Base-by-base conservation (phyloP, 2,329 filamentous ascomycete species). In the Neofusicoccum cordaticola region DNA sequence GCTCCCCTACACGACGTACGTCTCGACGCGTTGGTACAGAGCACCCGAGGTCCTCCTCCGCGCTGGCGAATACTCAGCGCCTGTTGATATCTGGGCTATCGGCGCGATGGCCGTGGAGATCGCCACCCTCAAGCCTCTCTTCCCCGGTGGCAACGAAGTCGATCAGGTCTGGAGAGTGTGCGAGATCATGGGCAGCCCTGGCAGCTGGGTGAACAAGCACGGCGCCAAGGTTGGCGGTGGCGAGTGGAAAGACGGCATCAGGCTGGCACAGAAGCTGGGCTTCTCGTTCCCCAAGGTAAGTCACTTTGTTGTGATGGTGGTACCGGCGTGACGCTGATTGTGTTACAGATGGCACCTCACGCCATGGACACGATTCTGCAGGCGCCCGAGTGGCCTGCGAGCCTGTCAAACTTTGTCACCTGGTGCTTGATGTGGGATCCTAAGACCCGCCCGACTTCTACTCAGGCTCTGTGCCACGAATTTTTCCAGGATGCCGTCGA, bases 361-460 rank as follows among this genome's bases (percentile, higher is more conserved):
- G 87, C 94, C 17, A 92, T 99, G 86, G 94, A 98, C 71, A 96
- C 92, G 4, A 95, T 98, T 69, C 84, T 99, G 7, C 92, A 92
- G 74, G 77, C 90, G 31, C 93, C 95, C 15, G 92, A 97, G 73
- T 99, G 95, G 95, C 95, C 95, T 5, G 81, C 89, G 1, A 90
- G 92, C 19, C 84, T 99, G 63, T 90, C 90, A 72, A 88, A 96
- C 66, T 98, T 99, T 73, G 95, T 99, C 66, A 99, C 95, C 15
- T 97, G 93, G 93, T 99, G 95, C 78, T 80, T 99, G 69, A 95
- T 98, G 91, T 99, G 95, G 95, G 95, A 99, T 77, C 95, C 95
- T 11, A 96, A 93, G 81, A 88, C 83, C 73, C 86, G 95, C 66
- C 95, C 95, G 50, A 98, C 93, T 3, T 97, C 94, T 1, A 88